Conservation (phyloP, 2,329 filamentous ascomycete genomes). For the Fusarium nematophilum region DNA sequence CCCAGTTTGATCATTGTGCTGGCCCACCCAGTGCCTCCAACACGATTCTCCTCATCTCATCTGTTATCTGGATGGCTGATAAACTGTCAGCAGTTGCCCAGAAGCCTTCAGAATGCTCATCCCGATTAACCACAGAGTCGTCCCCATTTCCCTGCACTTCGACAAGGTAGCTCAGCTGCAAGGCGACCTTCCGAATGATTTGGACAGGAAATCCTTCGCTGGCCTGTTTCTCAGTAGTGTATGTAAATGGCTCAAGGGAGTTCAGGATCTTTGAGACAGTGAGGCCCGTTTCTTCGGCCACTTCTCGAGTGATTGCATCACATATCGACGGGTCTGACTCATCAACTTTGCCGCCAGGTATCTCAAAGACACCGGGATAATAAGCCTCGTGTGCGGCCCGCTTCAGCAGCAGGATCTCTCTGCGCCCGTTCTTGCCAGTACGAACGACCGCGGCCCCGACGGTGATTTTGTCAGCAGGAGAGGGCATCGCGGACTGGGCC, state of each 20-base stretch:
- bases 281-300: background rate
- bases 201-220: too few relatives aligned
- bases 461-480: too few relatives aligned
- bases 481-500: too few relatives aligned
- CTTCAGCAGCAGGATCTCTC: too few relatives aligned
- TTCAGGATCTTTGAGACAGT: background rate
- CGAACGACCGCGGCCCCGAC: too few relatives aligned
- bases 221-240: background rate
- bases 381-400: too few relatives aligned
- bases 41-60: background rate
- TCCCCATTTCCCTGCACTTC: too few relatives aligned
- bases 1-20: too few relatives aligned
- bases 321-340: background rate
- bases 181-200: background rate
- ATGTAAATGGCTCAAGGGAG: background rate
- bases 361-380: too few relatives aligned
- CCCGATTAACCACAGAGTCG: background rate
- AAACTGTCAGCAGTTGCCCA: background rate
- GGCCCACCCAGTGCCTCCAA: background rate
- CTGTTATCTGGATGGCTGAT: background rate
- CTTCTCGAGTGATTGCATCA: background rate
- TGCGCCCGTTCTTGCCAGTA: too few relatives aligned
- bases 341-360: too few relatives aligned
- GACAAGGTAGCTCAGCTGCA: background rate
- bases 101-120: constrained; percentile 3